A percentile compares a stretch with the other conserved stretches of the same genome.
Evolutionary conservation across 345 rosid species (phyloP).

Genomic region (Rubroshorea leprosula): DNA sequence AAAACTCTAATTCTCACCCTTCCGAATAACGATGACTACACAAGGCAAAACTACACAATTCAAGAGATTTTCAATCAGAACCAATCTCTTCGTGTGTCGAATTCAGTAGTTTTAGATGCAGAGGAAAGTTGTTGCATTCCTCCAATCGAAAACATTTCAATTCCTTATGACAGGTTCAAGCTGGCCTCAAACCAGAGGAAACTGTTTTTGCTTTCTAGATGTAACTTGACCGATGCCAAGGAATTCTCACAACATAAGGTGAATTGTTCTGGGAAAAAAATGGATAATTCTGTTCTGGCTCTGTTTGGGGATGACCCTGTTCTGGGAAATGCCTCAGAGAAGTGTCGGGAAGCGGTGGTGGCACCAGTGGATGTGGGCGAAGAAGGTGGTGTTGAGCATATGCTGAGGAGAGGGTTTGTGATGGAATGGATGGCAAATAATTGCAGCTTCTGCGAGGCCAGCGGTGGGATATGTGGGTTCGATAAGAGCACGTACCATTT

Average conservation of each 20-base stretch:
- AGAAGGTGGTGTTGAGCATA: background rate
- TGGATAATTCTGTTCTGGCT: constrained; percentile 11
- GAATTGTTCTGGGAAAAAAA: background rate
- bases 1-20: constrained; percentile 25
- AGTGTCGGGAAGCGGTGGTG: constrained; percentile 17
- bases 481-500: background rate
- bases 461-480: constrained; percentile 8
- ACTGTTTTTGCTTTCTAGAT: constrained; percentile 21
- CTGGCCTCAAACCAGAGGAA: background rate
- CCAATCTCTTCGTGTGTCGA: constrained; percentile 37
- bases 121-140: constrained; percentile 5
- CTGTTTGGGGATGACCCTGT: constrained; percentile 16
- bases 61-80: constrained; percentile 22
- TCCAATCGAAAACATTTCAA: constrained; percentile 24
- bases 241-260: constrained; percentile 11
- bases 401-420: constrained; percentile 29
- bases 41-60: constrained; percentile 25
- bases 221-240: constrained; percentile 12
- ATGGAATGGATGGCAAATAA: constrained; percentile 36
- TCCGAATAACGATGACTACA: constrained; percentile 11
- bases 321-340: constrained; percentile 15
- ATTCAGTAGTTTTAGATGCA: constrained; percentile 8
- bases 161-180: constrained; percentile 9
- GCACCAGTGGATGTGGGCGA: constrained; percentile 22
- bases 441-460: constrained; percentile 3